A percentile compares a stretch with the other conserved stretches of the same genome.
These are phyloP conservation scores for Colletotrichum navitas DNA, from an alignment of 2,329 filamentous ascomycete species.

Conservation along the genomic window DNA sequence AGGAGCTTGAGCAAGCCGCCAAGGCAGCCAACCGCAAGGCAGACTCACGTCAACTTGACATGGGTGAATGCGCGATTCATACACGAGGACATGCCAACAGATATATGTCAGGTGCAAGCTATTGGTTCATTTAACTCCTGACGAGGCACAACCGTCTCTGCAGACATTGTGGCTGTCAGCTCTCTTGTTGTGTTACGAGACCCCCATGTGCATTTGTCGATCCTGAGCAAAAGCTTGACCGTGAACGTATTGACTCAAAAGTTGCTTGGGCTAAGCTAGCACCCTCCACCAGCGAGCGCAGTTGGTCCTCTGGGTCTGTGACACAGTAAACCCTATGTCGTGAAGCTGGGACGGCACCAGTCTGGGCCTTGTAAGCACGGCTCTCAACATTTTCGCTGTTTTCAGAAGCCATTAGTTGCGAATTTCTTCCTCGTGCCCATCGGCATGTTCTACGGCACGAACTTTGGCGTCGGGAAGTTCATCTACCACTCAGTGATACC, in stretches of 20 bases:
- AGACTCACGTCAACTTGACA: background rate
- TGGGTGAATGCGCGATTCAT: background rate
- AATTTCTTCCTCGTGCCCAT: conserved; percentile 26
- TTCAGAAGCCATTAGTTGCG: background rate
- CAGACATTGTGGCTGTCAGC: background rate
- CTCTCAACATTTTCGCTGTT: no score
- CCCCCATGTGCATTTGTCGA: background rate
- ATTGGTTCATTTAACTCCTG: background rate
- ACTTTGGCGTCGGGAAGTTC: conserved; percentile 23
- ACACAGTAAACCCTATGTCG: background rate
- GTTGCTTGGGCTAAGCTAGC: no score
- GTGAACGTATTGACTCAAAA: background rate
- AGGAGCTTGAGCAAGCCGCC: conserved; percentile 4
- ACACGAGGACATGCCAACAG: background rate
- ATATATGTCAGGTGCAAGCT: background rate
- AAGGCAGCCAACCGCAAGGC: conserved; percentile 19
- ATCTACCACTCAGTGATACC: conserved; percentile 23
- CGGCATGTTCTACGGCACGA: conserved; percentile 22
- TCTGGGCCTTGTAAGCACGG: no score
- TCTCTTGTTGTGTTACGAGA: background rate
- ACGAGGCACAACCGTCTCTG: background rate
- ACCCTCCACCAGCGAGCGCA: no score
- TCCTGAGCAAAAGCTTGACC: background rate
- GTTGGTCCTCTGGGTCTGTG: no score
- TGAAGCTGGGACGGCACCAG: no score